Conservation (phyloP, 805 yeast species). For the Scheffersomyces stipitis region DNA sequence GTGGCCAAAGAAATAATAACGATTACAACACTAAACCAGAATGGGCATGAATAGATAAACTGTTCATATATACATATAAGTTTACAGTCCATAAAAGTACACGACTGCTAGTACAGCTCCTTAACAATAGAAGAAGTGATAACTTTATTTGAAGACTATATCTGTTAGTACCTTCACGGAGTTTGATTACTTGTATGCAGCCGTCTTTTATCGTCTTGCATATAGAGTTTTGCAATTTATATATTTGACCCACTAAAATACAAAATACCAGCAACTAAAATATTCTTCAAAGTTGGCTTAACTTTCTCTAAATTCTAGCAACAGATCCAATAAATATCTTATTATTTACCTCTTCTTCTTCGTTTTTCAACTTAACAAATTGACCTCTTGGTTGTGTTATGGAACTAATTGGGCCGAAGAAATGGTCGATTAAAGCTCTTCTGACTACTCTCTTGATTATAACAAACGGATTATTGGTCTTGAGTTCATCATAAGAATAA, state of each 20-base stretch:
- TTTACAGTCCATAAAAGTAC: too few species aligned
- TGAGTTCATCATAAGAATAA: slow-evolving; percentile 11
- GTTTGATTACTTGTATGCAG: too few species aligned
- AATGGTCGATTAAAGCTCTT: slow-evolving; percentile 19
- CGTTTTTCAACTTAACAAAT: slow-evolving; percentile 16
- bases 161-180: too few species aligned
- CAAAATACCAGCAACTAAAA: not conserved
- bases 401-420: slow-evolving; percentile 26
- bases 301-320: slow-evolving; percentile 16
- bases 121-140: too few species aligned
- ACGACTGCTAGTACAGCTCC: too few species aligned
- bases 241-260: not conserved
- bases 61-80: too few species aligned
- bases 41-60: slow-evolving; percentile 18
- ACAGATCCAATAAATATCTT: slow-evolving; percentile 28
- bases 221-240: too few species aligned
- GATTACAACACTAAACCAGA: slow-evolving; percentile 16
- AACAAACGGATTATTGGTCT: slow-evolving; percentile 16
- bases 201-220: too few species aligned
- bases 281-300: not conserved
- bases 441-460: slow-evolving; percentile 12
- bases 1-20: slow-evolving; percentile 27
- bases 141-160: too few species aligned
- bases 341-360: slow-evolving; percentile 20
- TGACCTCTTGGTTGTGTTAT: slow-evolving; percentile 16